Evolutionary conservation across 192 early-diverging fungal genomes (phyloP).

Genomic region (Podila epigama): DNA sequence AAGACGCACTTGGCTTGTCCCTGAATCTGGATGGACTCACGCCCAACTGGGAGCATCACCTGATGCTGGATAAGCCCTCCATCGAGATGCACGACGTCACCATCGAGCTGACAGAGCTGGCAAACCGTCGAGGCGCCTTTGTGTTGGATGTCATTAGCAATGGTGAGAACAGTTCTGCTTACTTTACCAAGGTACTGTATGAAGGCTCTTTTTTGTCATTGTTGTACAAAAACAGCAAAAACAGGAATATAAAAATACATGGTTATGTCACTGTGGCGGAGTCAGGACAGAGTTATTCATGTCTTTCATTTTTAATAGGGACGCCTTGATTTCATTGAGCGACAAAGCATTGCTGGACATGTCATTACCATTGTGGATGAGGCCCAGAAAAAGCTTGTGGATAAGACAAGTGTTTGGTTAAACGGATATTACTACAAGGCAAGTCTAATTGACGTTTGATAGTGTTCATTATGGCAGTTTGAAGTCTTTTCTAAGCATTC

Average conservation of each 20-base stretch:
- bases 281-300: too few relatives aligned
- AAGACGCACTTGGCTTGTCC: background rate
- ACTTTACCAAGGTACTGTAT: slow-evolving; percentile 60
- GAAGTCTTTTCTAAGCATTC: background rate
- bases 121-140: slow-evolving; percentile 54
- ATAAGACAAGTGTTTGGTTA: slow-evolving; percentile 47
- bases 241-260: too few relatives aligned
- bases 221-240: too few relatives aligned
- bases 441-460: background rate
- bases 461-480: background rate
- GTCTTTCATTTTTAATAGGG: too few relatives aligned
- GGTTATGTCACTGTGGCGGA: background rate
- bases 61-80: slow-evolving; percentile 13
- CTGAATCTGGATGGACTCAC: slow-evolving; percentile 56
- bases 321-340: slow-evolving; percentile 45
- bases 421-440: slow-evolving; percentile 52
- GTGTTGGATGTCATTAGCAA: slow-evolving; percentile 60
- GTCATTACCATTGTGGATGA: slow-evolving; percentile 54
- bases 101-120: slow-evolving; percentile 40
- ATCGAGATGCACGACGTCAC: slow-evolving; percentile 38
- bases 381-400: slow-evolving; percentile 23
- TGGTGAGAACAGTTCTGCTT: slow-evolving; percentile 48
- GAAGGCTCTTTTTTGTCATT: too few relatives aligned
- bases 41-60: slow-evolving; percentile 53
- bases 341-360: slow-evolving; percentile 57